Evolutionary conservation across 176 grass and related monocot species (phyloP), one percentile per base, ranked within the genome.

Genomic region (Pontederia crassipes): DNA sequence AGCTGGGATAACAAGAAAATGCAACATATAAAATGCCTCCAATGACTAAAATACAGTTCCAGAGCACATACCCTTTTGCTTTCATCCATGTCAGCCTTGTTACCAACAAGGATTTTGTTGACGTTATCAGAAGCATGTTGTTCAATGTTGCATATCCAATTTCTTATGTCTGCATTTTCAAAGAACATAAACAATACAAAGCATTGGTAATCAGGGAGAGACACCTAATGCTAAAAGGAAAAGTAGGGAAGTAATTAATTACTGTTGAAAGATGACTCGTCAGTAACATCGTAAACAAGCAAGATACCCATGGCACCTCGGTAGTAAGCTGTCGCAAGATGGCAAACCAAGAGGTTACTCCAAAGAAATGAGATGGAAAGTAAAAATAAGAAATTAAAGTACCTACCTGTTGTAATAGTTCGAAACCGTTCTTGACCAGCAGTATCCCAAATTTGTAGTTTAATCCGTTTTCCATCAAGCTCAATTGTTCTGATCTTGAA

Each of bases 401-500:
- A 69, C n/a, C 52, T 15, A 56, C 66, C 66, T 24, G 66, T 69
- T 69, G 66, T 69, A 55, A 69, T 69, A 57, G 66, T 69, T 69
- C 66, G 52, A 29, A 69, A 69, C 5, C 66, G 66, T 53, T 69
- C 66, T 40, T 69, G 66, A 57, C 66, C 66, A 69, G 66, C 66
- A 9, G 66, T 69, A 57, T 69, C 66, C 66, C 66, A 69, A 12
- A 69, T 69, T 69, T 69, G 66, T 18, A 69, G 66, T 57, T 69
- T 69, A 57, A 69, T 69, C 11, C 66, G 66, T 29, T 69, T 69
- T 15, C 66, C 66, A 69, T 69, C 66, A 28, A 69, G 54, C 50
- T 69, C 66, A 57, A 69, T 69, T 46, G 66, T 69, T 69, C 66
- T 69, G 45, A 69, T 69, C 54, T 69, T 69, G 46, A 69, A 69